Base-by-base conservation (phyloP, 1,284 basidiomycete species). In the Kwoniella shivajii region DNA sequence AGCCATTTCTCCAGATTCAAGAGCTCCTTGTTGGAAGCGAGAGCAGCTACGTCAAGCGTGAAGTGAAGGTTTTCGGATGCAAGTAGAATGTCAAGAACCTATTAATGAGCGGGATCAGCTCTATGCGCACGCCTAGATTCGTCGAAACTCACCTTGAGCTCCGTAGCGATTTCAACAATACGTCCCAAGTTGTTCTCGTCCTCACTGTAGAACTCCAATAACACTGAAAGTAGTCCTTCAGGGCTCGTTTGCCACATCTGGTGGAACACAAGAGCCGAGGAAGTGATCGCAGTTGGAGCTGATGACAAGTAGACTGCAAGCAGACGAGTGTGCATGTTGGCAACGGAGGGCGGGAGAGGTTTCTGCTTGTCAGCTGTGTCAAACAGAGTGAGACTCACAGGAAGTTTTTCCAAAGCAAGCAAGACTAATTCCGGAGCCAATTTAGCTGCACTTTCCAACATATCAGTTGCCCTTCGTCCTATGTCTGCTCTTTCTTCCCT, bases 1-100 rank as follows among this genome's bases (percentile, higher is more conserved):
- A 99, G 82, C 94, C 94, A 99, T 52, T 95, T 92, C 78, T 97
- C 94, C 47, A 99, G 83, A 68, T 98, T 93, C 67, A 99, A 83
- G 70, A 92, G 91, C 74, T 99, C 95, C 66, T 92, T 82, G 45
- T 92, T 88, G 39, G 92, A 92, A 2, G 94, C 94, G 24, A 97
- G 80, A 5, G 93, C 88, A 14, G 96, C 96, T 37, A 97, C 88
- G 73, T 99, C 96, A 48, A 95, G 84, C 16, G 88, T 88, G 69
- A 95, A 91, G 20, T 86, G 86, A 62, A 93, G 89, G 11, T 88
- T 86, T 33, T 61, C 43, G 37, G 91, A 87, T 67, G 92, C 89
- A 47, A 99, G 83, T 20, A 98, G 82, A 24, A 89, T 84, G 72
- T 95, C 92, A 54, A 99, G 83, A 58, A 94, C 92, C 91, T 93